Evolutionary conservation across 257 asterid genomes (phyloP), one percentile per base, ranked within the genome.

Genomic region (Salvia rosmarinus): DNA sequence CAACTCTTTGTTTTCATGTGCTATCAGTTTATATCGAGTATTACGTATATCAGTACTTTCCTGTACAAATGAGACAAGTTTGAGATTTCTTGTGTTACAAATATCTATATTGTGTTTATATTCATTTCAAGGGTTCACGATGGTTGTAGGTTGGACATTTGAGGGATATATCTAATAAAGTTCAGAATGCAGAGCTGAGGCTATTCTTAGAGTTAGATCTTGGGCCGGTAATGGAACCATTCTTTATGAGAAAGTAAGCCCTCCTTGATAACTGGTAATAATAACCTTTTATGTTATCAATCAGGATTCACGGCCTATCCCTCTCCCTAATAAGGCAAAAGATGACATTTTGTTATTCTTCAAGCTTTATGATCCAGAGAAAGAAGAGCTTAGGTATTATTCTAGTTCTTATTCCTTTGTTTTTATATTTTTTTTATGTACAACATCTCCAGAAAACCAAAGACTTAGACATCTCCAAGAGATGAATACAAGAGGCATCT

Each of bases 351-450:
- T 85, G 75, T 75, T 85, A 59, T 82, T 85, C 77, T 85, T 80
- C 80, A 85, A 85, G 81, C 78, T 80, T 75, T 85, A 85, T 64
- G 78, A 82, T 73, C 89, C 87, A 14, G 85, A 82, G 43, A 85
- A 74, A 51, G 89, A 82, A 77, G 84, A 75, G 63, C 81, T 82
- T 25, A 77, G 87, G 89, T 85, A 70, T 72, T 62, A 19, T 58
- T 64, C 19, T 61, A 34, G 8, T 52, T 40, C 77, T 51, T 49
- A 11, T 62, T 39, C 73, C 14, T 54, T 30, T 50, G 13, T 10
- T 61, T 21, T 56, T n/a, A 3, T 23, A 73, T 44, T 51, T 57
- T 19, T 25, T 17, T 37, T 57, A 34, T 37, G 60, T 58, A 25
- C 42, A 19, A 9, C 58, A 43, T 59, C 59, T 63, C 20, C 62